These are phyloP conservation scores for Fusarium austroafricanum DNA, from an alignment of 2,329 filamentous ascomycete genomes.

Conservation along the genomic window DNA sequence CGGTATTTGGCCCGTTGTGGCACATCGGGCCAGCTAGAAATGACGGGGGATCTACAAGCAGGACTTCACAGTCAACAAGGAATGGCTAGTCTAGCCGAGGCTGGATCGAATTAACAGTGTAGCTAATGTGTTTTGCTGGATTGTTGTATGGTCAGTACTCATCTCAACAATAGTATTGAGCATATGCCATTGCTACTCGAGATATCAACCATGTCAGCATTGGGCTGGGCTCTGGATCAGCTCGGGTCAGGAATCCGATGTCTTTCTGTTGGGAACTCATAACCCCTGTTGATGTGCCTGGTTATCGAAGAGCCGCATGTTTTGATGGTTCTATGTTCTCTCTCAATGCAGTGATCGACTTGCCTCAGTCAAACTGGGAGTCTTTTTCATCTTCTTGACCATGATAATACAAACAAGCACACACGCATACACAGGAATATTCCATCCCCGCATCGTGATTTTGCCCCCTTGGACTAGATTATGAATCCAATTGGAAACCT, in stretches of 20 bases:
- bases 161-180: background rate
- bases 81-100: slow-evolving; percentile 11
- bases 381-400: background rate
- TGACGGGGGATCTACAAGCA: background rate
- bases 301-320: background rate
- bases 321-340: slow-evolving; percentile 3
- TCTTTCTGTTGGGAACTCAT: slow-evolving; percentile 20
- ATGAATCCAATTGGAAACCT: background rate
- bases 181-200: slow-evolving; percentile 2
- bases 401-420: background rate
- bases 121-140: background rate
- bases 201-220: slow-evolving; percentile 20
- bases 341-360: background rate
- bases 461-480: background rate
- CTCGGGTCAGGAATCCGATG: slow-evolving; percentile 18
- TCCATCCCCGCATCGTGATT: background rate
- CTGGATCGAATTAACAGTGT: background rate
- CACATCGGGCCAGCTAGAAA: background rate
- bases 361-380: slow-evolving; percentile 25
- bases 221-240: slow-evolving; percentile 8
- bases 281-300: background rate
- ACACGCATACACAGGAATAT: background rate
- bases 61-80: background rate
- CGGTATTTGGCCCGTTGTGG: slow-evolving; percentile 24
- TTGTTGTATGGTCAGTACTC: background rate